phyloP scores from a whole-genome alignment of 169 alveolate genomes.

The Eimeria praecox region DNA sequence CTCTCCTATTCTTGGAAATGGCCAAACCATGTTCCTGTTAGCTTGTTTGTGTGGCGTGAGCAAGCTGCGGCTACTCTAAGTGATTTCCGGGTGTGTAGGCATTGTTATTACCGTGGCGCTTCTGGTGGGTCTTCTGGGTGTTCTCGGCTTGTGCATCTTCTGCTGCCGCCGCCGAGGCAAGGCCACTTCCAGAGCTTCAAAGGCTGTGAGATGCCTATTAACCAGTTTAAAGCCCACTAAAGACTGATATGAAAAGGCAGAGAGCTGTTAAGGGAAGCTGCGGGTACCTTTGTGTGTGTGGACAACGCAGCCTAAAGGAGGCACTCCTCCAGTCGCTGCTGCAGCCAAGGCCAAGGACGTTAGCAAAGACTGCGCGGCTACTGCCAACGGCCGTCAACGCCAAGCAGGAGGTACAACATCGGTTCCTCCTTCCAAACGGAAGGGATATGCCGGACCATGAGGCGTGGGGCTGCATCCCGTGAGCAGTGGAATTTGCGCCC shows the following conservation, averaged over 20 bases:
- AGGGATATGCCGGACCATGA: slow-evolving; percentile 1
- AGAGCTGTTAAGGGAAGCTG: not conserved
- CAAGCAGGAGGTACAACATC: not conserved
- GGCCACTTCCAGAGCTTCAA: not conserved
- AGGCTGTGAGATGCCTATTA: not conserved
- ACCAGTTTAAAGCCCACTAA: not conserved
- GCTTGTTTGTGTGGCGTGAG: not conserved
- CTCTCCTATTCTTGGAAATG: not conserved
- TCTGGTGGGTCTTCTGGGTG: not conserved
- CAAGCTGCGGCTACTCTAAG: not conserved
- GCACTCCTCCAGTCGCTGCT: not conserved
- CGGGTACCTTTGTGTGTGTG: not conserved
- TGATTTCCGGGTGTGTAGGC: not conserved
- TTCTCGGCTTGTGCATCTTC: slow-evolving; percentile 27
- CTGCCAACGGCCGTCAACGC: not conserved
- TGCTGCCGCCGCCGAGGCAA: slow-evolving; percentile 35
- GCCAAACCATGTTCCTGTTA: not conserved
- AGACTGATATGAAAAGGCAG: not conserved
- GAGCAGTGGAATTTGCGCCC: not conserved
- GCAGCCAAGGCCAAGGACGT: not conserved
- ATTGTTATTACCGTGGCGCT: not conserved
- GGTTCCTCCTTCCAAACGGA: not conserved
- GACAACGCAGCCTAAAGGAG: not conserved
- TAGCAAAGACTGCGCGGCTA: not conserved
- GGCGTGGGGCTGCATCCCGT: not conserved